phyloP scores from a whole-genome alignment of 78 protist species.

The Guillardia theta region DNA sequence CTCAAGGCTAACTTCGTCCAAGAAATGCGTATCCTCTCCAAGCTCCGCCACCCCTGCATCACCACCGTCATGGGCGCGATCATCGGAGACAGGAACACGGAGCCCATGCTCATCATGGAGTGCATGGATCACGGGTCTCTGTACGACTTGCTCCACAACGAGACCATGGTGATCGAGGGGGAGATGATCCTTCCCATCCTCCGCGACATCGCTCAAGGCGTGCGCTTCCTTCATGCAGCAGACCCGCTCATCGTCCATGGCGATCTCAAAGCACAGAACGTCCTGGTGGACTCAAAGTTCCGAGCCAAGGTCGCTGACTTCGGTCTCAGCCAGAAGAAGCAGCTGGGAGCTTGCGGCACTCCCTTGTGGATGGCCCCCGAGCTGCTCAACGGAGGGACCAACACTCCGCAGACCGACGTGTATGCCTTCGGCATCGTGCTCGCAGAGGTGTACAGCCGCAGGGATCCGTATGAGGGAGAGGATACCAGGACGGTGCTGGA shows the following conservation, averaged over 20 bases:
- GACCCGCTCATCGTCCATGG: not conserved
- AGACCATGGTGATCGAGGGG: not conserved
- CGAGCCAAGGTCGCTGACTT: slow-evolving; percentile 4
- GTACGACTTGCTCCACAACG: not conserved
- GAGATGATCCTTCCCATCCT: not conserved
- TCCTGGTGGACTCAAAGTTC: slow-evolving; percentile 18
- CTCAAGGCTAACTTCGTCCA: not conserved
- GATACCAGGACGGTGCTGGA: not conserved
- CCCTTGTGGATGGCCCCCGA: slow-evolving; percentile 41
- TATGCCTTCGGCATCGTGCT: slow-evolving; percentile 13
- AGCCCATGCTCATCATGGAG: slow-evolving; percentile 33
- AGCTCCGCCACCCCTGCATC: slow-evolving; percentile 22
- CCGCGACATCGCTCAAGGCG: not conserved
- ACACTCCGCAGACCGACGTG: slow-evolving; percentile 1
- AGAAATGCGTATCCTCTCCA: not conserved
- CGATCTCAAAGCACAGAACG: not conserved
- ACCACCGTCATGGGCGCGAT: slow-evolving; percentile 29
- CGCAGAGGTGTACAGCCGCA: not conserved
- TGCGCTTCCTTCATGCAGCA: not conserved
- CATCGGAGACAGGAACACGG: not conserved
- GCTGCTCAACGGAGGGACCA: not conserved
- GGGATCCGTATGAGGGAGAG: not conserved
- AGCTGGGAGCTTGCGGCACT: not conserved
- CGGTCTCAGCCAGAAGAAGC: not conserved
- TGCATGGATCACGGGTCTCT: slow-evolving; percentile 1